Evolutionary conservation across 2,329 filamentous ascomycete species (phyloP), one percentile per base, ranked within the genome.

Genomic region (Epicoccum sorghinum): DNA sequence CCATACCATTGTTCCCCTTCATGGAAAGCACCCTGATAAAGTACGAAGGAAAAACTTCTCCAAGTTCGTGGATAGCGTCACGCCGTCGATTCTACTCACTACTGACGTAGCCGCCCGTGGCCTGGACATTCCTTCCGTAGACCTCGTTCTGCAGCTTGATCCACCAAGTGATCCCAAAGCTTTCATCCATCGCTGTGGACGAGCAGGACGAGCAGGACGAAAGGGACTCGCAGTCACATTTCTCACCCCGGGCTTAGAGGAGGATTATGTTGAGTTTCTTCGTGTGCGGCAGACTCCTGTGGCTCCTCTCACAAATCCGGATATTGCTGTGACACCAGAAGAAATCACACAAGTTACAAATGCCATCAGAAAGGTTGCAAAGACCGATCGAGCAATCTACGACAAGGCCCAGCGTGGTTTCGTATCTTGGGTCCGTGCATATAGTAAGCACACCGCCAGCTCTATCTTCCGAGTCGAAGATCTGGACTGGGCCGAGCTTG

Each of bases 391-490:
- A 23, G 84, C 86, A 24, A 71, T 95, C 9, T 88, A 95, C 71
- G 92, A 97, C 72, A 95, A 96, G 68, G 92, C 89, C 0, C 91
- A 96, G 70, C 87, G 88, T 58, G 95, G 88, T 0, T 98, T 99
- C 65, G 93, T 98, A 22, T 93, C 89, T 69, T 98, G 92, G 90
- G 86, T 96, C 1, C 86, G 92, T 70, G 89, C 90, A 62, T 98
- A 98, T 77, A 89, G 86, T 70, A 96, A 95, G 67, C 95, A 98
- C 68, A 87, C 93, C 62, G 92, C 93, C 1, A 88, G 86, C 55
- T 96, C 91, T 67, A 98, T 99, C 62, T 99, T 99, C 79, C 86
- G 89, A 9, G 80, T 91, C 2, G 74, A 82, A 3, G 91, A 96
- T 66, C 81, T 97, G 13, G 88, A 96, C 72, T 99, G 95, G 95